Percentiles rank a stretch among this genome's conserved stretches.
These are phyloP conservation scores for Dipodascopsis uninucleata DNA, from an alignment of 805 yeast genomes.

Conservation along the genomic window DNA sequence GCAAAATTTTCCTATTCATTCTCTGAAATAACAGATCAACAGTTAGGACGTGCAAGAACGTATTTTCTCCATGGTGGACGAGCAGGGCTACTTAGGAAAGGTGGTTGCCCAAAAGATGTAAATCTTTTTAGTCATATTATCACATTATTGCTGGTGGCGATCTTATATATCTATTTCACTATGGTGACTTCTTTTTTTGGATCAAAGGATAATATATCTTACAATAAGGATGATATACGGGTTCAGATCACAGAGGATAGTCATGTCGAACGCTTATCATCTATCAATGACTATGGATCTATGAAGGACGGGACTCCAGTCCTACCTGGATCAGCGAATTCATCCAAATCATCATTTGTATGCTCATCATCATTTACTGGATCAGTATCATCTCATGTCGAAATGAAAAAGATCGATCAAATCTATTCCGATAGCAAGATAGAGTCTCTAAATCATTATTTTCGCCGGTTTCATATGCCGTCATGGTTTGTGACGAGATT, in stretches of 20 bases:
- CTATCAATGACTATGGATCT: constrained; percentile 11
- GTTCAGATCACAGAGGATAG: neutral
- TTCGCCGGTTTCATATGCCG: constrained; percentile 15
- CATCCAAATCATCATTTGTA: too few relatives aligned
- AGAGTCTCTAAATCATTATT: constrained; percentile 15
- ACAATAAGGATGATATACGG: constrained; percentile 11
- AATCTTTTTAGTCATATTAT: neutral
- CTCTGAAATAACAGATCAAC: constrained; percentile 7
- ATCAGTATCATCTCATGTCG: too few relatives aligned
- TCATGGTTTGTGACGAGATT: constrained; percentile 14
- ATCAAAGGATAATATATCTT: constrained; percentile 16
- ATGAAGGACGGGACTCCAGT: constrained; percentile 5
- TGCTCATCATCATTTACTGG: too few relatives aligned
- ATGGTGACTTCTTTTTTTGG: constrained; percentile 6
- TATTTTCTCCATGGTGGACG: constrained; percentile 24
- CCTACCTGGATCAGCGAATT: too few relatives aligned
- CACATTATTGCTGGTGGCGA: constrained; percentile 4
- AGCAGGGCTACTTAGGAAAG: constrained; percentile 6
- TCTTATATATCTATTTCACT: constrained; percentile 18
- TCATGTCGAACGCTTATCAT: neutral
- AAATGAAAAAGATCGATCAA: too few relatives aligned
- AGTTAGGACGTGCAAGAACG: constrained; percentile 5
- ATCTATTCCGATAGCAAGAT: too few relatives aligned
- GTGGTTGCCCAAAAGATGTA: constrained; percentile 11
- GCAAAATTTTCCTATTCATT: constrained; percentile 24